Percentiles rank a stretch among this genome's conserved stretches.
These are phyloP conservation scores for Lecanicillium sp. DNA, from an alignment of 2,329 filamentous ascomycete species.

Conservation along the genomic window DNA sequence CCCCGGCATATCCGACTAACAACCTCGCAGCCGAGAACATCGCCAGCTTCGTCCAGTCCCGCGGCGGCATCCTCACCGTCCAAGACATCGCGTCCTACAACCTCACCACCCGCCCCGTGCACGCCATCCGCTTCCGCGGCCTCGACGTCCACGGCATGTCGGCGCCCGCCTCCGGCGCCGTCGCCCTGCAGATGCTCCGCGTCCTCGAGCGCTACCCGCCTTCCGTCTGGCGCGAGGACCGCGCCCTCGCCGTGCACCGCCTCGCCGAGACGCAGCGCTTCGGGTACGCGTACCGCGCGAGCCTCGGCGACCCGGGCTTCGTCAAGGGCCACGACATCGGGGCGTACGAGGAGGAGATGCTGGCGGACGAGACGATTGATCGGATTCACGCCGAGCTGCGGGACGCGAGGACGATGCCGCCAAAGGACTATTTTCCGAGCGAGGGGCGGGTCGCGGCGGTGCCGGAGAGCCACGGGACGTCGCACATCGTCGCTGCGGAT, in stretches of 20 bases:
- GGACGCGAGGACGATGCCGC: slow-evolving; percentile 64
- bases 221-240: slow-evolving; percentile 42
- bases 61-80: slow-evolving; percentile 80
- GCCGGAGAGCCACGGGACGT: slow-evolving; percentile 63
- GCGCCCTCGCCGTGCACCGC: slow-evolving; percentile 70
- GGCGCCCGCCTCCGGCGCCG: slow-evolving; percentile 71
- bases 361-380: slow-evolving; percentile 54
- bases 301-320: slow-evolving; percentile 77
- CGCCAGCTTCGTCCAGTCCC: slow-evolving; percentile 58
- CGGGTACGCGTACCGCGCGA: slow-evolving; percentile 72
- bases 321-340: slow-evolving; percentile 51
- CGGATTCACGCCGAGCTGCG: slow-evolving; percentile 61
- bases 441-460: slow-evolving; percentile 53
- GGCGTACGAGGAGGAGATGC: slow-evolving; percentile 60
- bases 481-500: slow-evolving; percentile 68
- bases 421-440: slow-evolving; percentile 65
- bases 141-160: slow-evolving; percentile 64
- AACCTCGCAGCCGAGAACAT: slow-evolving; percentile 57
- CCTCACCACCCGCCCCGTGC: slow-evolving; percentile 57
- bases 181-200: slow-evolving; percentile 72
- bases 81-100: slow-evolving; percentile 70
- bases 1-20: slow-evolving; percentile 17
- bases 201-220: slow-evolving; percentile 69
- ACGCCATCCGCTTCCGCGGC: slow-evolving; percentile 61
- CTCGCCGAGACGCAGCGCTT: slow-evolving; percentile 87